Evolutionary conservation across 257 asterid species (phyloP), one percentile per base, ranked within the genome.

Genomic region (Solanum habrochaites): DNA sequence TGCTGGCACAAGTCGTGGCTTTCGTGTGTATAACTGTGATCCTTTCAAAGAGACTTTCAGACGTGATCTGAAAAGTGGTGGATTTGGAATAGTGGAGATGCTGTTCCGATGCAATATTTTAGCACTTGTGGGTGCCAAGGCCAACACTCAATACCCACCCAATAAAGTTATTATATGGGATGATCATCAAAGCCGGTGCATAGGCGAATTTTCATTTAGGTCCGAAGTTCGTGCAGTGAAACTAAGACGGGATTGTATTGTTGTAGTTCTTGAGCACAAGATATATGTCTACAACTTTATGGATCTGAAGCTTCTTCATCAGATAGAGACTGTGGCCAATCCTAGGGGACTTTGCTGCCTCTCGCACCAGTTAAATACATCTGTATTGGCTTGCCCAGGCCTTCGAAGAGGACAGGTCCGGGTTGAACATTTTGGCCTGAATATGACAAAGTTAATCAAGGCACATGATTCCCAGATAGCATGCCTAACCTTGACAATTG

Each of bases 131-230:
- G 99, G 99, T 78, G 91, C 96, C 82, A 92, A 89, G 72, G 83
- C 89, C 82, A 96, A 96, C 81, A 74, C 94, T 83, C 99, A 93
- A 73, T 94, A 95, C 83, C 98, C 99, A 75, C 98, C 98, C 15
- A 95, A 93, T 87, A 95, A 96, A 88, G 98, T 95, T 56, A 88
- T 96, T 72, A 95, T 96, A 87, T 96, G 99, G 99, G 99, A 96
- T 92, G 99, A 96, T 94, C 96, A 94, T 85, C 98, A 95, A 66
- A 94, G 99, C 91, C 94, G 94, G 88, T 94, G 96, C 86, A 96
- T 96, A 85, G 97, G 98, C 69, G 99, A 95, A 90, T 95, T 96
- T 88, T 93, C 98, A 31, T 96, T 96, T 91, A 94, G 99, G 87
- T 96, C 98, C 14, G 98, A 93, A 92, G 96, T 96, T 87, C 95